A percentile compares a stretch with the other conserved stretches of the same genome.
Conservation (phyloP, 2,329 filamentous ascomycete species). For the Dactylonectria macrodidyma region DNA sequence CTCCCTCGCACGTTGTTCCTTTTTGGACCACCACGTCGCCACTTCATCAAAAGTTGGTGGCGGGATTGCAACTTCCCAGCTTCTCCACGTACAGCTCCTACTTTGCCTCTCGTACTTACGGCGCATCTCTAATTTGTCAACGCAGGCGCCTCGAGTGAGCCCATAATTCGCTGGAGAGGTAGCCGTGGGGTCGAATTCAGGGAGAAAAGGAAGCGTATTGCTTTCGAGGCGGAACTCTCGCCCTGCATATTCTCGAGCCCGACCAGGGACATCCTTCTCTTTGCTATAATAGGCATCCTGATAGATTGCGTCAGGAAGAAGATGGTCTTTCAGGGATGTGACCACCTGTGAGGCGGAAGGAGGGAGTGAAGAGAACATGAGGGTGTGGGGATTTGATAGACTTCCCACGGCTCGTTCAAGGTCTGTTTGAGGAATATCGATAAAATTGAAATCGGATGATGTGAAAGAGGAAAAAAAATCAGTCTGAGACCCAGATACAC, state of each 20-base stretch:
- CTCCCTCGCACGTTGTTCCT: constrained; percentile 34
- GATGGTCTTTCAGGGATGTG: constrained; percentile 43
- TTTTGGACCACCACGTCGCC: constrained; percentile 73
- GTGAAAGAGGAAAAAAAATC: constrained; percentile 32
- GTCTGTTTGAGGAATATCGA: constrained; percentile 25
- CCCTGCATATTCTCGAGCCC: constrained; percentile 87
- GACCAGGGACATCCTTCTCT: constrained; percentile 85
- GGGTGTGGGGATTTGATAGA: constrained; percentile 26
- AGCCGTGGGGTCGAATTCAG: constrained; percentile 79
- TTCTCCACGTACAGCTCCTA: constrained; percentile 66
- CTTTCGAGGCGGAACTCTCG: constrained; percentile 86
- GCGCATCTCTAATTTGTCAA: constrained; percentile 68
- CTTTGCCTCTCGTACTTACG: constrained; percentile 63
- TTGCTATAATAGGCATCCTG: constrained; percentile 89
- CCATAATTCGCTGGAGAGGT: constrained; percentile 69
- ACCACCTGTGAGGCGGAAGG: constrained; percentile 46
- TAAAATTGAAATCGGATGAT: constrained; percentile 29
- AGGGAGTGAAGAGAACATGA: constrained; percentile 46
- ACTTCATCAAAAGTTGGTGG: constrained; percentile 83
- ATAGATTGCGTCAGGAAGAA: constrained; percentile 79
- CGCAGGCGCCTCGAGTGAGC: constrained; percentile 60
- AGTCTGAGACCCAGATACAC: constrained; percentile 20
- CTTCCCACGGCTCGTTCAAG: constrained; percentile 35
- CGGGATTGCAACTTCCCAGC: constrained; percentile 82
- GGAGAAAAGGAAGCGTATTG: constrained; percentile 83